Evolutionary conservation across 192 early-diverging fungal species (phyloP).

Genomic region (Entomortierella chlamydospora): DNA sequence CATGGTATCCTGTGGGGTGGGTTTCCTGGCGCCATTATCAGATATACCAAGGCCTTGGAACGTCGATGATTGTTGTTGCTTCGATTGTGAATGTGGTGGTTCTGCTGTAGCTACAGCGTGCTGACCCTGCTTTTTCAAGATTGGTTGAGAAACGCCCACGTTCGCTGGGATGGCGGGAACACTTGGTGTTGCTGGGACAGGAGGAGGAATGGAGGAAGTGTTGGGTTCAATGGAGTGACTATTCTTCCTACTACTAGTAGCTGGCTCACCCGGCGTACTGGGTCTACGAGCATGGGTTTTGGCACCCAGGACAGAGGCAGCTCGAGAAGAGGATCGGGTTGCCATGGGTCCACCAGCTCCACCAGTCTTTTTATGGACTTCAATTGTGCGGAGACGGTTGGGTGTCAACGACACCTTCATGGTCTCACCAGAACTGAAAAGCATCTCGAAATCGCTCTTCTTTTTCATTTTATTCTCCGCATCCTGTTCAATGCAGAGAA

Average conservation of each 20-base stretch:
- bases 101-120: not conserved
- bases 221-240: not conserved
- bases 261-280: constrained; percentile 6
- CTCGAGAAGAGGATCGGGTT: constrained; percentile 45
- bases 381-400: constrained; percentile 67
- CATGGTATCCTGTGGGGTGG: constrained; percentile 14
- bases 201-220: not conserved
- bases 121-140: constrained; percentile 21
- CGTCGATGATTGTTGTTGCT: constrained; percentile 16
- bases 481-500: constrained; percentile 12
- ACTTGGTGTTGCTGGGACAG: constrained; percentile 10
- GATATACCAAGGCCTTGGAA: constrained; percentile 45
- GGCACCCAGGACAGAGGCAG: constrained; percentile 37
- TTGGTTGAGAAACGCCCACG: constrained; percentile 22
- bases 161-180: constrained; percentile 41
- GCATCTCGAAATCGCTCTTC: constrained; percentile 64
- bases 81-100: constrained; percentile 11
- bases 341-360: constrained; percentile 20
- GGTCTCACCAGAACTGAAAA: constrained; percentile 63
- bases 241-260: constrained; percentile 12
- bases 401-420: constrained; percentile 69
- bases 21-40: constrained; percentile 9
- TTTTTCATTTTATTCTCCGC: constrained; percentile 57
- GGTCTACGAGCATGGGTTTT: constrained; percentile 35
- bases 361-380: constrained; percentile 52